phyloP scores from a whole-genome alignment of 305 asterid species.

The Solanum hybrid region DNA sequence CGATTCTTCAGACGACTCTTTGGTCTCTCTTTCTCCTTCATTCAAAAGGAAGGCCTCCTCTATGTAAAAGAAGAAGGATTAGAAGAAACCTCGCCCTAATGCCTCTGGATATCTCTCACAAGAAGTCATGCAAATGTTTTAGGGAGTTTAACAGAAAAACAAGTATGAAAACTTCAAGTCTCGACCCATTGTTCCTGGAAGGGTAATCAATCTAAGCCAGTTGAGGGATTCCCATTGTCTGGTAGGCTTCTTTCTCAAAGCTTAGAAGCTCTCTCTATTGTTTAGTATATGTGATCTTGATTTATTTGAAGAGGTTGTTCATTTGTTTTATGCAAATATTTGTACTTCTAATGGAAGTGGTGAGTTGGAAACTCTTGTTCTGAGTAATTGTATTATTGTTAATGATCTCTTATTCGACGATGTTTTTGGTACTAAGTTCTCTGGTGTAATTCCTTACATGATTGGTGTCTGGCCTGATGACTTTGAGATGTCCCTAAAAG shows the following conservation, averaged over 20 bases:
- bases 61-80: background rate
- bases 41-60: background rate
- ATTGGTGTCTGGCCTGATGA: background rate
- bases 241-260: background rate
- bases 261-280: background rate
- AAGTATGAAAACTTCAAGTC: background rate
- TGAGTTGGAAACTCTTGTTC: too few relatives aligned
- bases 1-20: background rate
- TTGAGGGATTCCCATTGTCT: background rate
- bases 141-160: background rate
- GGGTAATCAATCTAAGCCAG: background rate
- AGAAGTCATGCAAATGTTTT: too few relatives aligned
- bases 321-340: background rate
- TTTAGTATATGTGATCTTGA: background rate
- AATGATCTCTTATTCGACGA: background rate
- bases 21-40: background rate
- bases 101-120: background rate
- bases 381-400: background rate
- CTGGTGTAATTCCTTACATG: background rate
- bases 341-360: background rate
- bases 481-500: background rate
- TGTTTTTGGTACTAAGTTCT: background rate
- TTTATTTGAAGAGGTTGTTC: background rate
- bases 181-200: background rate
- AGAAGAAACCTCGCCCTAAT: background rate